phyloP scores from a whole-genome alignment of 1,284 basidiomycete genomes.

The Pyrrhoderma noxium region DNA sequence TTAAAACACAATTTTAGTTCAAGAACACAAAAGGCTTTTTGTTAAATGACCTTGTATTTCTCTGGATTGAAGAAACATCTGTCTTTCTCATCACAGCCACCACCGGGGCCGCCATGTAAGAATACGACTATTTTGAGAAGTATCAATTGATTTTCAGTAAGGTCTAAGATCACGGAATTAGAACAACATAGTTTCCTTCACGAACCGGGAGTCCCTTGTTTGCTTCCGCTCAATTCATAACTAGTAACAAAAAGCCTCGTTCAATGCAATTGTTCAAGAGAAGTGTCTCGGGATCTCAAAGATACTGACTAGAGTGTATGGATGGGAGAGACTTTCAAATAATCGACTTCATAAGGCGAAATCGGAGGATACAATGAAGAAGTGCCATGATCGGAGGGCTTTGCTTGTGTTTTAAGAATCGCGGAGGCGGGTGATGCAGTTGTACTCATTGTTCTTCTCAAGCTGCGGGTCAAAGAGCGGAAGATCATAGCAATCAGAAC shows the following conservation, averaged over 20 bases:
- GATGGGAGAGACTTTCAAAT: slow-evolving; percentile 65
- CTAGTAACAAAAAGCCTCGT: slow-evolving; percentile 33
- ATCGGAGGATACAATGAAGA: slow-evolving; percentile 46
- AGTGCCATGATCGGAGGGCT: too few relatives aligned
- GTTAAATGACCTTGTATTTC: slow-evolving; percentile 58
- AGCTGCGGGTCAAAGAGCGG: too few relatives aligned
- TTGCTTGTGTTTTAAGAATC: too few relatives aligned
- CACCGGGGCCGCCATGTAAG: slow-evolving; percentile 79
- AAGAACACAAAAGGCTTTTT: slow-evolving; percentile 3
- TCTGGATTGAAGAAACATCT: slow-evolving; percentile 75
- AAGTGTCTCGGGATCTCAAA: neutral
- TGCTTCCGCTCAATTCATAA: slow-evolving; percentile 76
- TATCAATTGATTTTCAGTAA: neutral
- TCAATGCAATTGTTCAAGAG: slow-evolving; percentile 4
- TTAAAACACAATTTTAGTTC: neutral
- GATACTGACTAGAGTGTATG: slow-evolving; percentile 71
- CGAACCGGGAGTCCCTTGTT: slow-evolving; percentile 66
- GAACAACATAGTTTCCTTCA: slow-evolving; percentile 12
- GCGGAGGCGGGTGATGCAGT: too few relatives aligned
- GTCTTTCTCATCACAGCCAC: slow-evolving; percentile 59
- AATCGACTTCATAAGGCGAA: slow-evolving; percentile 58
- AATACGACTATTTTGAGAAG: slow-evolving; percentile 58
- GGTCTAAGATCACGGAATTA: slow-evolving; percentile 1
- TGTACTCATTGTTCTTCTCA: too few relatives aligned
- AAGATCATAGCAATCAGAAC: too few relatives aligned